Base-by-base conservation (phyloP, 2,329 filamentous ascomycete genomes). In the Fusarium tanahbumbuense region DNA sequence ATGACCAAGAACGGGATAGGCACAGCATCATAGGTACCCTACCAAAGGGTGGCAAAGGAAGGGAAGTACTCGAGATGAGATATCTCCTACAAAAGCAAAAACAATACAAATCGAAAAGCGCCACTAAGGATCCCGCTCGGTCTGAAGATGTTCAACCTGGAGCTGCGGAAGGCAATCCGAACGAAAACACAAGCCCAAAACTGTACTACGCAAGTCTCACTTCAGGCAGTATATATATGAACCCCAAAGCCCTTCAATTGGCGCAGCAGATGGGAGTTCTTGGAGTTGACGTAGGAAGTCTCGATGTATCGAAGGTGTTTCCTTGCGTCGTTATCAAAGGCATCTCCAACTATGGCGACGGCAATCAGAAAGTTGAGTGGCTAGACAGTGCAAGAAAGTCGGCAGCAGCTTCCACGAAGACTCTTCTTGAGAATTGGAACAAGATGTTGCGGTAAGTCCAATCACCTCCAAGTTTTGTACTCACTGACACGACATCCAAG, bases 221-320 rank as follows among this genome's bases (percentile, higher is more conserved):
- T 37, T 37, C 34, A n/a, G 18, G 34, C 34, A 37, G 34, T n/a
- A n/a, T 37, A 37, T 37, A 37, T n/a, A n/a, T 37, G 34, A n/a
- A 37, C 18, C 1, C 34, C 18, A n/a, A 18, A 37, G 34, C 34
- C 34, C 34, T 37, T 37, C 16, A 10, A 37, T n/a, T n/a, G 34
- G 34, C 18, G 18, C 9, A 37, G 9, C 18, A 49, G 8, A 54
- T 44, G 7, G 45, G 45, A 2, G 37, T 37, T 1, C 67, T 71
- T 7, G 67, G 45, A 0, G 70, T 71, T 4, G 68, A 71, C 25
- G 70, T 70, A 60, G 67, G 70, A 18, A 52, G 63, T 9, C 64
- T 54, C 11, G 68, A 59, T 5, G 47, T 60, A 8, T 71, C 67
- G 60, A 57, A 68, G 11, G 25, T 30, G 0, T 68, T 70, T 4